Base-by-base conservation (phyloP, 148 eudicot species). In the Amaranthus hypochondriacus region DNA sequence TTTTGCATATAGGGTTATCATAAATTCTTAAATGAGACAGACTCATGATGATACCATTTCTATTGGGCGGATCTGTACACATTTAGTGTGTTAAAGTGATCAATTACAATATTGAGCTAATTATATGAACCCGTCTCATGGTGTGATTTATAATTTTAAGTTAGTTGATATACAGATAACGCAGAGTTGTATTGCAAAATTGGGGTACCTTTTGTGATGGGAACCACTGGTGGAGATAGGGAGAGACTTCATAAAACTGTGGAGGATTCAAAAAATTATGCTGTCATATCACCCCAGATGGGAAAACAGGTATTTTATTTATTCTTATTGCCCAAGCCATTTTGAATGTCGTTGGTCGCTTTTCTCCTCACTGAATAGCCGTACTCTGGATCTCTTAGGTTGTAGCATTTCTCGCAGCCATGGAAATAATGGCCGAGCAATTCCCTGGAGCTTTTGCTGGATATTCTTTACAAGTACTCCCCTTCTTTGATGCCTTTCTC, bases 121-220 rank as follows among this genome's bases (percentile, higher is more conserved):
- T 28, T 28, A 28, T 28, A 28, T 28, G 39, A 28, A 28, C 39
- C 39, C 39, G 39, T 28, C 39, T 28, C 39, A 28, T 58, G 14
- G 8, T 59, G 6, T 4, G 66, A n/a, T 50, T 73, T 51, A 79
- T 67, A 14, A 43, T 70, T 56, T 49, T 9, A 18, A 9, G 4
- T 68, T 18, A 43, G 12, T 49, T 49, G 46, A 67, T 73, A 4
- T 79, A 81, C 86, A 93, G 98, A 85, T 48, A 93, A 93, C 76
- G 97, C 95, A 46, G 95, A 88, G 67, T 52, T 93, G 76, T 93
- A 93, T 77, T 85, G 87, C 88, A 93, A 88, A 84, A 82, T 89
- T 56, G 98, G 98, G 62, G 95, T 93, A 64, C 97, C 98, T n/a
- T 93, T 93, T 89, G 98, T 93, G 44, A 89, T 93, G 87, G 98